These are phyloP conservation scores for Hanseniaspora jakobsenii DNA, from an alignment of 805 yeast genomes.

Conservation along the genomic window DNA sequence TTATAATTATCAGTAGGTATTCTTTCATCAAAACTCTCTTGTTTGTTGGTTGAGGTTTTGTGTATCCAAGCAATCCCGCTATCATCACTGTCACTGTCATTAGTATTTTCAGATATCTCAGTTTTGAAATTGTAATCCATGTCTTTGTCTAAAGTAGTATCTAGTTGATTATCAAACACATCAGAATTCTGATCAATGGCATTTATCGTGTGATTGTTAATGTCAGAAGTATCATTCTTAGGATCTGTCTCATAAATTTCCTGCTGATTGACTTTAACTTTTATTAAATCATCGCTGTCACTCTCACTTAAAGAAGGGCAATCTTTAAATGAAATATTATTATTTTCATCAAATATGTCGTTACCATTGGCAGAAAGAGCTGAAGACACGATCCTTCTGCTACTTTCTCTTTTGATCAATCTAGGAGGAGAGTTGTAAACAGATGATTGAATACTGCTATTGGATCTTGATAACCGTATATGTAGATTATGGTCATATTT, in stretches of 20 bases:
- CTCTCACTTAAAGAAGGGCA: constrained; percentile 46
- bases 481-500: constrained; percentile 14
- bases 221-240: constrained; percentile 23
- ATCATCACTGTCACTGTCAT: constrained; percentile 32
- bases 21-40: neutral
- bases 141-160: no score
- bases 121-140: no score
- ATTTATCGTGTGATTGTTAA: neutral
- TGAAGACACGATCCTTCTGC: constrained; percentile 28
- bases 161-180: neutral
- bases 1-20: neutral
- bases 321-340: constrained; percentile 52
- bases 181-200: neutral
- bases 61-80: constrained; percentile 22
- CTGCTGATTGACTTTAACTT: no score
- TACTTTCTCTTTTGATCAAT: constrained; percentile 23
- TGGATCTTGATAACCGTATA: constrained; percentile 20
- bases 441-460: constrained; percentile 20
- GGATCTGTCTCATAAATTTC: no score
- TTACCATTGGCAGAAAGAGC: constrained; percentile 24
- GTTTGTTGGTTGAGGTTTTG: constrained; percentile 13
- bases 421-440: constrained; percentile 23
- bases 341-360: constrained; percentile 59
- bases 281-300: neutral
- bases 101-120: constrained; percentile 36